A percentile compares a stretch with the other conserved stretches of the same genome.
These are phyloP conservation scores for Xylaria venustula DNA, from an alignment of 495 filamentous ascomycete species.

Conservation along the genomic window DNA sequence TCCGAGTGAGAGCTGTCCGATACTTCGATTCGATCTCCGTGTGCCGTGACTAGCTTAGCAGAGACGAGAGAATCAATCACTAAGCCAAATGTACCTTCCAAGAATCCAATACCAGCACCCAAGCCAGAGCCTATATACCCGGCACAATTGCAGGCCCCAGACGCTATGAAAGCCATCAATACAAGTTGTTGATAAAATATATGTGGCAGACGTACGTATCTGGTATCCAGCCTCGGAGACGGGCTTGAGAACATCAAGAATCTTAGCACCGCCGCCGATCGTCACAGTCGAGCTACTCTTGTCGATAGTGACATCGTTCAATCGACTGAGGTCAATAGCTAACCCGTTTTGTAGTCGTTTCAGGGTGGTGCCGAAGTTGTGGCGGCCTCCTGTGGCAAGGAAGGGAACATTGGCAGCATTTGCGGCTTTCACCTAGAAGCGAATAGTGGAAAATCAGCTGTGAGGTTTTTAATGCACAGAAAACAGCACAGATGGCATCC, in stretches of 20 bases:
- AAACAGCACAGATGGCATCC: background rate
- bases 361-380: constrained; percentile 25
- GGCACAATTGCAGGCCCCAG: background rate
- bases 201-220: constrained; percentile 25
- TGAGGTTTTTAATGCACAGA: background rate
- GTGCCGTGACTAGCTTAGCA: constrained; percentile 31
- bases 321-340: constrained; percentile 33
- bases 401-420: constrained; percentile 29
- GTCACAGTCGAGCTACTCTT: constrained; percentile 18
- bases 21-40: constrained; percentile 32
- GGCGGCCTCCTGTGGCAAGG: constrained; percentile 35
- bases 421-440: constrained; percentile 23
- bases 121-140: constrained; percentile 15
- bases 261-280: constrained; percentile 21
- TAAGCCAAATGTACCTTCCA: constrained; percentile 37
- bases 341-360: constrained; percentile 14
- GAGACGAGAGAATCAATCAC: constrained; percentile 34
- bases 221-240: constrained; percentile 30
- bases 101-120: constrained; percentile 39
- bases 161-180: background rate
- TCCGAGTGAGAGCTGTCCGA: constrained; percentile 37
- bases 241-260: constrained; percentile 21
- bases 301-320: constrained; percentile 24
- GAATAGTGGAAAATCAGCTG: background rate
- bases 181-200: background rate